A percentile compares a stretch with the other conserved stretches of the same genome.
These are phyloP conservation scores for Combretum micranthum DNA, from an alignment of 345 rosid genomes.

Conservation along the genomic window DNA sequence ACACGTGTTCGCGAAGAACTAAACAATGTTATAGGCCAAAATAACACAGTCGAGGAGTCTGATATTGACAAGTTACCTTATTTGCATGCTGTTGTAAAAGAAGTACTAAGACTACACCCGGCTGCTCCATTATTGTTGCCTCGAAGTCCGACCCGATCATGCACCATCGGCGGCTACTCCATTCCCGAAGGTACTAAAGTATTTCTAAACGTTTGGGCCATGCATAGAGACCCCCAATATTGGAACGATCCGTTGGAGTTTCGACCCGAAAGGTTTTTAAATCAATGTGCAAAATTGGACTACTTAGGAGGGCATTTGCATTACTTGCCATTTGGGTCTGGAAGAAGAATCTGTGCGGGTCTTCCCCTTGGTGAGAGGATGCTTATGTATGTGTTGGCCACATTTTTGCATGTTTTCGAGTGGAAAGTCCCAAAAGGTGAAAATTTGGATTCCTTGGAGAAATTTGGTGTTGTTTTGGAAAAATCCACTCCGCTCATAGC, in stretches of 20 bases:
- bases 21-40: background rate
- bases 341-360: constrained; percentile 13
- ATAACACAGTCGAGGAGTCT: constrained; percentile 8
- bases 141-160: background rate
- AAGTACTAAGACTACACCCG: constrained; percentile 10
- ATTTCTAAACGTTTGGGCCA: constrained; percentile 10
- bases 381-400: constrained; percentile 9
- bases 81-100: constrained; percentile 10
- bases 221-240: constrained; percentile 7
- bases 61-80: constrained; percentile 2
- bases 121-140: constrained; percentile 11
- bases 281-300: constrained; percentile 4
- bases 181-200: constrained; percentile 6
- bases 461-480: constrained; percentile 11
- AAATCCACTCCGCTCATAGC: constrained; percentile 7
- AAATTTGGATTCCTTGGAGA: constrained; percentile 2
- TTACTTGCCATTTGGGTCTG: constrained; percentile 28
- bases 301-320: constrained; percentile 14
- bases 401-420: constrained; percentile 10
- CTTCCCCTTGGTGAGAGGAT: constrained; percentile 10
- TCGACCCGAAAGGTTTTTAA: constrained; percentile 8
- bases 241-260: constrained; percentile 13
- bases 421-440: constrained; percentile 9
- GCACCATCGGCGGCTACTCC: constrained; percentile 4
- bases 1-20: background rate